These are phyloP conservation scores for Hypseocharis bilobata DNA, from an alignment of 441 rosid genomes.

Conservation along the genomic window DNA sequence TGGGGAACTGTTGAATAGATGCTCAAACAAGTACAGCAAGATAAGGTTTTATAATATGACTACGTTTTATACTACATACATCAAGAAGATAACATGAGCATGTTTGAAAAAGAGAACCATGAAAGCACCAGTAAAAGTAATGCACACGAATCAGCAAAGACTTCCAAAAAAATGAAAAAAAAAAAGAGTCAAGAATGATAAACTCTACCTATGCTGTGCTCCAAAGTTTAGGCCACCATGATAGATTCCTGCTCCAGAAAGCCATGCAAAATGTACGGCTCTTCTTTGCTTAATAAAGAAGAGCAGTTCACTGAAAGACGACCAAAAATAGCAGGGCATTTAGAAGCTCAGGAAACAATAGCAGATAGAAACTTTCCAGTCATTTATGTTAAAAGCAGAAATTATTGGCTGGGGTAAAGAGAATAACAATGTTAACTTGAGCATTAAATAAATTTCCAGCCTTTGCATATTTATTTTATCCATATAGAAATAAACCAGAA, in stretches of 20 bases:
- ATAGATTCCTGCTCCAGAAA: slow-evolving; percentile 95
- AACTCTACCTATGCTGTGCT: slow-evolving; percentile 73
- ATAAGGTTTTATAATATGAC: slow-evolving; percentile 8
- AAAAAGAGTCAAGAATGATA: slow-evolving; percentile 20
- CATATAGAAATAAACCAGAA: not conserved
- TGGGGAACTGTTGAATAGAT: slow-evolving; percentile 47
- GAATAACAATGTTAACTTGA: slow-evolving; percentile 5
- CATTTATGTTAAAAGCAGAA: slow-evolving; percentile 14
- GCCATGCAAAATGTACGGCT: slow-evolving; percentile 98
- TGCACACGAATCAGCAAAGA: not conserved
- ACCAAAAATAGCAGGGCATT: slow-evolving; percentile 20
- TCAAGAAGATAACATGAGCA: slow-evolving; percentile 1
- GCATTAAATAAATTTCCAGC: slow-evolving; percentile 3
- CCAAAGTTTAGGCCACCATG: slow-evolving; percentile 98
- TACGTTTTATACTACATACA: slow-evolving; percentile 2
- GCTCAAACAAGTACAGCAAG: slow-evolving; percentile 22
- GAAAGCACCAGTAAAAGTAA: not conserved
- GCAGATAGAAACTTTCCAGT: slow-evolving; percentile 6
- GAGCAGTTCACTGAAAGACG: slow-evolving; percentile 66
- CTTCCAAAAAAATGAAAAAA: slow-evolving; percentile 20
- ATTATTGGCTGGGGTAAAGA: not conserved
- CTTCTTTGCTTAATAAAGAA: slow-evolving; percentile 95
- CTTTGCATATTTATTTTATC: not conserved
- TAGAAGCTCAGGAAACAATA: slow-evolving; percentile 19
- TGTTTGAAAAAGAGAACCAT: slow-evolving; percentile 6